Evolutionary conservation across 352 stramenopile species (phyloP), one percentile per base, ranked within the genome.

Genomic region (Globisporangium cylindrosporum): DNA sequence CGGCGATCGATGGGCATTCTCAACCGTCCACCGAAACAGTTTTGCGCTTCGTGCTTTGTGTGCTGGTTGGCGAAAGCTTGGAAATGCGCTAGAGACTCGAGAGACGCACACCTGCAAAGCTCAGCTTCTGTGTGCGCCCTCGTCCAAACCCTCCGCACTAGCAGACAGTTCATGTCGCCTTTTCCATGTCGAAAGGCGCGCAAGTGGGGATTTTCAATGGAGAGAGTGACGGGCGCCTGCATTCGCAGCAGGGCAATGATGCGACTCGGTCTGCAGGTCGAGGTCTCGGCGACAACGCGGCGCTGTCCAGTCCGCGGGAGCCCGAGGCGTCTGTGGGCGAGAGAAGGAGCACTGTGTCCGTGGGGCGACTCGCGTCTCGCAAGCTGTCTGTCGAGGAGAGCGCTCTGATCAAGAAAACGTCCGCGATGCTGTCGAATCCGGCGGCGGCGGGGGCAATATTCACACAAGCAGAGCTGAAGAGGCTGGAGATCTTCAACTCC

Each of bases 341-440:
- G 48, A 27, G 59, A 43, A 34, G 59, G 2, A 43, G 41, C 38
- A 58, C 59, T 15, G 18, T n/a, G 20, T 48, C 41, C 8, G 27
- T 24, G 9, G 38, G 59, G 43, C 64, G 62, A 54, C 43, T 51
- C 0, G 32, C 36, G 24, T 60, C 36, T 34, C 67, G 67, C 27
- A 59, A 56, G 12, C 65, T 91, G 1, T 88, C 79, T 0, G 22
- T 76, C 15, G 72, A 75, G n/a, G 82, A 89, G 36, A 67, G 77
- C 6, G 67, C 74, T 46, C 58, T 81, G 34, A 69, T 90, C 46
- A 73, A 75, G 14, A 82, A 79, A 32, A 82, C 81, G 29, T 92
- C 84, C 29, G 66, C 79, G 49, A 71, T 92, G 24, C 69, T 92
- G 3, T 73, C 82, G 22, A 82, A 71, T 59, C 74, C 80, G 32